These are phyloP conservation scores for Cyclocybe cylindracea DNA, from an alignment of 768 basidiomycete species.

Conservation along the genomic window DNA sequence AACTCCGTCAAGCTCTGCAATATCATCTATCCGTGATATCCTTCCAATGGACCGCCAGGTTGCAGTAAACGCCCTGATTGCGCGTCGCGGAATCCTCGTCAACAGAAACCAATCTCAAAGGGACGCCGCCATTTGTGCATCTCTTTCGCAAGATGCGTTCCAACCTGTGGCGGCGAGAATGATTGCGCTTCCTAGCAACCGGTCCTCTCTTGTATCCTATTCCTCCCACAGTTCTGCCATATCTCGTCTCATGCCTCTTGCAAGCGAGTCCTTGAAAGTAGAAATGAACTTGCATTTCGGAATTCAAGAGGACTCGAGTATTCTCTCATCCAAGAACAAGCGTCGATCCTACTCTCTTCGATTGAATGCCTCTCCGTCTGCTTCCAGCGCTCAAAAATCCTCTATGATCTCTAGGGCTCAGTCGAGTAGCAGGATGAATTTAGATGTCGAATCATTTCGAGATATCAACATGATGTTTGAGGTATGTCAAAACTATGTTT, in stretches of 20 bases:
- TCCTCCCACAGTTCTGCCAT: constrained; percentile 11
- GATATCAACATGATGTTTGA: constrained; percentile 15
- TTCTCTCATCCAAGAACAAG: not conserved
- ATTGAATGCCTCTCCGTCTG: not conserved
- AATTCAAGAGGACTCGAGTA: constrained; percentile 2
- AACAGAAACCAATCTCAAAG: not conserved
- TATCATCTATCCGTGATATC: constrained; percentile 36
- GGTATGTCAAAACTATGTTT: not conserved
- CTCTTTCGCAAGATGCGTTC: not conserved
- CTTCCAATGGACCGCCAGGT: constrained; percentile 35
- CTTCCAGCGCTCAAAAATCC: not conserved
- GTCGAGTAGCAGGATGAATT: not conserved
- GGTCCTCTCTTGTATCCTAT: not conserved
- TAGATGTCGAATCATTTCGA: constrained; percentile 19
- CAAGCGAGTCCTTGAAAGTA: constrained; percentile 25
- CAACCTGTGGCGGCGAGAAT: not conserved
- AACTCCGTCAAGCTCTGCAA: constrained; percentile 40
- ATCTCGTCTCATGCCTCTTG: constrained; percentile 24
- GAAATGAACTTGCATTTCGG: constrained; percentile 23
- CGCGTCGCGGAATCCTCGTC: constrained; percentile 13
- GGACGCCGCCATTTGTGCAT: not conserved
- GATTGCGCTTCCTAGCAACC: constrained; percentile 1
- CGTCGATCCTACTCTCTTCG: not conserved
- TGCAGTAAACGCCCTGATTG: constrained; percentile 41
- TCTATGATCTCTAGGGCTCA: constrained; percentile 1